Evolutionary conservation across 495 filamentous ascomycete species (phyloP), one percentile per base, ranked within the genome.

Genomic region (Aspergillus diversus): DNA sequence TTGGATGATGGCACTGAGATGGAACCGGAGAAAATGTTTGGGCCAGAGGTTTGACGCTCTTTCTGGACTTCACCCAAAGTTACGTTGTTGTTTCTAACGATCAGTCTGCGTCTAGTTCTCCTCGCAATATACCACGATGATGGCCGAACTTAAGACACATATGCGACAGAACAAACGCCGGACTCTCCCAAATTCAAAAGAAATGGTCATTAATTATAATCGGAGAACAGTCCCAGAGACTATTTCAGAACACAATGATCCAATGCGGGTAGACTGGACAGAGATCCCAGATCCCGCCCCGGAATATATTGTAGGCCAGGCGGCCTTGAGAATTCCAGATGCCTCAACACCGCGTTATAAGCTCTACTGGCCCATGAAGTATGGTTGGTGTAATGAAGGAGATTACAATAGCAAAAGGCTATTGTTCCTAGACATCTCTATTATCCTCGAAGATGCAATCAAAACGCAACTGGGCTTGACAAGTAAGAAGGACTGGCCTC

Each of bases 161-260:
- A 96, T 98, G 92, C 89, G 94, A 55, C 81, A 85, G 61, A 97
- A 96, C 78, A 97, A 97, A 80, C 87, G 90, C 56, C 89, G 93
- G 65, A 92, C 97, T 15, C 79, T 98, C 21, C 95, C 96, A 21
- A 98, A 97, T 75, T 96, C 93, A 0, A 97, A 96, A 70, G 95
- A 98, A 63, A 80, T 96, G 64, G 92, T 96, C 3, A 84, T 94
- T 57, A 97, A 96, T 71, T 97, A 89, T 77, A 99, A 99, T 72
- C 84, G 90, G 42, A 84, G 90, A 42, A 90, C 85, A 0, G 84
- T 87, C 16, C 88, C 92, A 7, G 94, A 97, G 63, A 85, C 83
- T 31, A 98, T 99, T 48, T 87, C 89, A 4, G 91, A 94, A 67
- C 95, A 99, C 73, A 98, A 97, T 67, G 95, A 99, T 68, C 89